A percentile compares a stretch with the other conserved stretches of the same genome.
These are phyloP conservation scores for Solanum chacoense DNA, from an alignment of 305 asterid species.

Conservation along the genomic window DNA sequence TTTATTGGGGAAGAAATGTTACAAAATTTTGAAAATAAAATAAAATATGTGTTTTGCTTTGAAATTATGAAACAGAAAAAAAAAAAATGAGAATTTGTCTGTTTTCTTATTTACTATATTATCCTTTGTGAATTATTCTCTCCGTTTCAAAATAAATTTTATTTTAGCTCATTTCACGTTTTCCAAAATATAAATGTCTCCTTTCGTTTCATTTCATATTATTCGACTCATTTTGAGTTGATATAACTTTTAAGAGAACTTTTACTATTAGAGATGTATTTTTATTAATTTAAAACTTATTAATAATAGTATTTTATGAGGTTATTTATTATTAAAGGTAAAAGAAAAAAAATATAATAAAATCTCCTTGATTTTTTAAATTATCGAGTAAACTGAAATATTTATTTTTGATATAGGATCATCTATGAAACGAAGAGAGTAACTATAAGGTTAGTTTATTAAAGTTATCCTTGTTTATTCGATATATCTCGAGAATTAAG, in stretches of 20 bases:
- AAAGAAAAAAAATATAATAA: background rate
- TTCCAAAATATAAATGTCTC: background rate
- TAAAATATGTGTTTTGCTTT: background rate
- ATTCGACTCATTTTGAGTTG: background rate
- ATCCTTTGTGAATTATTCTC: background rate
- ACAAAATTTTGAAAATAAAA: background rate
- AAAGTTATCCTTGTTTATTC: fast-evolving
- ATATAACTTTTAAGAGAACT: background rate
- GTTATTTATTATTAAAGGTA: background rate
- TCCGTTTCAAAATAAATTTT: background rate
- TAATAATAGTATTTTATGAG: background rate
- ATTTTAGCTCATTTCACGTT: background rate
- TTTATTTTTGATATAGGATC: too few relatives aligned
- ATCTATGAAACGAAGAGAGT: background rate
- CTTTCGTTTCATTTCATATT: background rate
- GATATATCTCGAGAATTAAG: background rate
- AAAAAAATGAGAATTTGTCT: background rate
- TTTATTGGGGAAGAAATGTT: background rate
- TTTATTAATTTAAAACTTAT: too few relatives aligned
- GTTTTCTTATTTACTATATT: background rate
- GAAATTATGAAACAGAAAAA: background rate
- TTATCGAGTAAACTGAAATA: background rate
- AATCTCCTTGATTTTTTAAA: background rate
- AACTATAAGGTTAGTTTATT: background rate
- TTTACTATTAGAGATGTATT: background rate